Conservation (phyloP, 129 eudicot genomes). For the Glebionis coronaria region DNA sequence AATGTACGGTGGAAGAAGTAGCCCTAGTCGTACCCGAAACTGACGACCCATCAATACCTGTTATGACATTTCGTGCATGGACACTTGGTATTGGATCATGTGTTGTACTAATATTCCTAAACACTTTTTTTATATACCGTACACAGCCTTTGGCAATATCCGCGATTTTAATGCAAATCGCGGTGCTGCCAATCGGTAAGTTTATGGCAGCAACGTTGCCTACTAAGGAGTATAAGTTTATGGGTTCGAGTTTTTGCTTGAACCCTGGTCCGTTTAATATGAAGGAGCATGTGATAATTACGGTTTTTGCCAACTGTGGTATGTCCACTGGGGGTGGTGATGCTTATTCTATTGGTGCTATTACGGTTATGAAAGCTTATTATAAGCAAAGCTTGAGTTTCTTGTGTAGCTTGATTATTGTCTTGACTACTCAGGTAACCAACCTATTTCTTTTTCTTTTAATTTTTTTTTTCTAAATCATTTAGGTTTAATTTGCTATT, state of each 20-base stretch:
- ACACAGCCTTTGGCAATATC: slow-evolving; percentile 85
- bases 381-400: slow-evolving; percentile 62
- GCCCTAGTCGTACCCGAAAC: slow-evolving; percentile 92
- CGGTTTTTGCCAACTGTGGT: slow-evolving; percentile 84
- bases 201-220: slow-evolving; percentile 86
- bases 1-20: slow-evolving; percentile 83
- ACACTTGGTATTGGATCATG: slow-evolving; percentile 68
- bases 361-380: slow-evolving; percentile 91
- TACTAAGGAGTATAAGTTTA: slow-evolving; percentile 29
- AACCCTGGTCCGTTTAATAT: slow-evolving; percentile 95
- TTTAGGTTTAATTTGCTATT: not conserved
- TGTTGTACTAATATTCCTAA: slow-evolving; percentile 55
- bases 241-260: slow-evolving; percentile 59
- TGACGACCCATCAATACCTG: slow-evolving; percentile 79
- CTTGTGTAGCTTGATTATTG: slow-evolving; percentile 58
- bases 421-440: slow-evolving; percentile 87
- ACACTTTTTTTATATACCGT: slow-evolving; percentile 86
- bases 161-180: slow-evolving; percentile 86
- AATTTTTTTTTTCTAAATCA: not conserved
- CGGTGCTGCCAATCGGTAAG: slow-evolving; percentile 75
- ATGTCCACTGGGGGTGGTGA: slow-evolving; percentile 82
- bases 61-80: slow-evolving; percentile 95
- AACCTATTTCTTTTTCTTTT: slow-evolving; percentile 7
- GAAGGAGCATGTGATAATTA: slow-evolving; percentile 88
- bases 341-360: slow-evolving; percentile 85